Base-by-base conservation (phyloP, 2,329 filamentous ascomycete species). In the Colletotrichum cuscutae region DNA sequence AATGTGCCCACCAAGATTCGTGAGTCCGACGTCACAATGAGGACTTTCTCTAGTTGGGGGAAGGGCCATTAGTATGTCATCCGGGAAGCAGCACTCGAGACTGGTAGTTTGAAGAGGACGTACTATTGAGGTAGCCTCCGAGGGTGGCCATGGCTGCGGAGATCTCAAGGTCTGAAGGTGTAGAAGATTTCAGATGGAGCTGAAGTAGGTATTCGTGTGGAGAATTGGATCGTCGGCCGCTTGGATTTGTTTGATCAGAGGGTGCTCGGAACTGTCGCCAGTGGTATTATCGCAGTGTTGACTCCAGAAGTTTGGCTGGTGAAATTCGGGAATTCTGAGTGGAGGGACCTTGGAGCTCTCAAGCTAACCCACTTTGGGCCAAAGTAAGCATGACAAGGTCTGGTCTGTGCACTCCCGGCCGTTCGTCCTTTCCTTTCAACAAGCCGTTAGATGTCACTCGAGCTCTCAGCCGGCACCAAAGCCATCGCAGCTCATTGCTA, bases 11-110 rank as follows among this genome's bases (percentile, higher is more conserved):
- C 89, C 26, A 96, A 86, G 59, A 94, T 97, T 78, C 96, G 92
- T 64, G 96, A 97, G 84, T 98, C 97, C 77, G 94, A 93, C 32
- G 97, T 98, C 75, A 98, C 90, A 79, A 98, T 93, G 71, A 95
- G 89, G 77, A 98, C 94, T 83, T 95, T 97, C 84, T 98, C 97
- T 24, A 24, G 24, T 24, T 24, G 24, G 24, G 24, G 24, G 24
- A 24, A 24, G 24, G 24, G 24, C 24, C 24, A 24, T 24, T 24
- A 24, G 24, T 76, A 75, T 77, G 5, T 28, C 32, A 19, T 49
- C 76, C 74, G 19, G 15, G 42, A 19, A 52, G n/a, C 13, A 28
- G n/a, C 30, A 28, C 54, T 11, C n/a, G 1, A 22, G 32, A n/a
- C 1, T 30, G 22, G 42, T 8, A n/a, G 32, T 35, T 37, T 46